A percentile compares a stretch with the other conserved stretches of the same genome.
Evolutionary conservation across 2,329 filamentous ascomycete genomes (phyloP).

Genomic region (Ascomycota sp.): DNA sequence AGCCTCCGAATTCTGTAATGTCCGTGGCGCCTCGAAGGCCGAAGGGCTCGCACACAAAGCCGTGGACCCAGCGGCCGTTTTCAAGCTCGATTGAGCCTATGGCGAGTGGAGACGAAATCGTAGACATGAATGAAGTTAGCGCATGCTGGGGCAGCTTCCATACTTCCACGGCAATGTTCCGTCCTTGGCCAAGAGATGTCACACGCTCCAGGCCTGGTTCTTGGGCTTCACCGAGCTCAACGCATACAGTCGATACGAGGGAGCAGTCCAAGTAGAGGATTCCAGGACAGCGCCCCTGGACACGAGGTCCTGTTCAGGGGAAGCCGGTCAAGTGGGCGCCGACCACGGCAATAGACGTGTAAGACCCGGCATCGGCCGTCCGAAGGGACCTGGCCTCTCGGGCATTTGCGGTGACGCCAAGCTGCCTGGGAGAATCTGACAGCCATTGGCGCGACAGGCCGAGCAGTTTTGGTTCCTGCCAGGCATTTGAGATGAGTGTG

Average conservation of each 20-base stretch:
- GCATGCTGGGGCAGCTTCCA: constrained; percentile 12
- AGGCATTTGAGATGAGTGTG: constrained; percentile 15
- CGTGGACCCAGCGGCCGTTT: constrained; percentile 13
- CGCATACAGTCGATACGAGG: constrained; percentile 11
- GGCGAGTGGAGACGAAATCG: constrained; percentile 13
- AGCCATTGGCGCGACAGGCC: constrained; percentile 10
- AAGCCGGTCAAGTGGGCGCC: constrained; percentile 16
- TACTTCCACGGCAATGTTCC: constrained; percentile 13
- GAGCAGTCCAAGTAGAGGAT: constrained; percentile 9
- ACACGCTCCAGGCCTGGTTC: constrained; percentile 14
- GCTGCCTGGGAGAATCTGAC: constrained; percentile 3
- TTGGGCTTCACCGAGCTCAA: constrained; percentile 6
- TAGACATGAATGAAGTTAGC: constrained; percentile 12
- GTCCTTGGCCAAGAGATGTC: constrained; percentile 4
- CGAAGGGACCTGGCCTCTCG: not conserved
- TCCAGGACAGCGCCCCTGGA: constrained; percentile 9
- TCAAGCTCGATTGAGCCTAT: constrained; percentile 15
- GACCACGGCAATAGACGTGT: constrained; percentile 11
- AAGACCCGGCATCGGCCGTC: not conserved
- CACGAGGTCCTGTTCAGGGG: constrained; percentile 13
- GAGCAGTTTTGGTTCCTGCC: constrained; percentile 14
- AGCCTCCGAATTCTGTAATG: constrained; percentile 12
- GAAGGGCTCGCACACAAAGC: constrained; percentile 17
- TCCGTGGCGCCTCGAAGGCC: constrained; percentile 11
- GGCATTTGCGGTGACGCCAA: constrained; percentile 10